Base-by-base conservation (phyloP, 2,329 filamentous ascomycete species). In the Sporothrix brunneoviolacea region DNA sequence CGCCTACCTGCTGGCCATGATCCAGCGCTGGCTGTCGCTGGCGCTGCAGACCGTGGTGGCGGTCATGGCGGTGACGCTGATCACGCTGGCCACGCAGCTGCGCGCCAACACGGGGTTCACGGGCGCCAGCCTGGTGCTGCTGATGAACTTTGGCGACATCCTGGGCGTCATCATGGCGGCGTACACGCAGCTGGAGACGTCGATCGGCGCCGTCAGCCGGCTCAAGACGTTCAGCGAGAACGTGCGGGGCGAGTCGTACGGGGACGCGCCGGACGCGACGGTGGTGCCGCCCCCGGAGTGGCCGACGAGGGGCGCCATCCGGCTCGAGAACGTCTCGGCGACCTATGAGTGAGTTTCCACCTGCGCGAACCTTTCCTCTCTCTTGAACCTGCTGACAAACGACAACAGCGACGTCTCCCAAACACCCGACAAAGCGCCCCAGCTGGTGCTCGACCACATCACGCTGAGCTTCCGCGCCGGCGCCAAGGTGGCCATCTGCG, bases 21-120 rank as follows among this genome's bases (percentile, higher is more conserved):
- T 82, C 27, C 80, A 83, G 59, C 70, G 73, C 36, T 83, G 79
- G 79, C 68, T 83, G 0, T 68, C 61, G 0, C 65, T 82, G 1
- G 69, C 72, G 0, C 63, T 83, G 2, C 68, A 76, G 43, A 54
- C 79, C 4, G 58, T 79, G 0, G 72, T 79, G 0, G 70, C 73
- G 0, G 64, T 65, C 2, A 63, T 80, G 13, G 74, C 75, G 0
- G 63, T 73, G 1, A 53, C 74, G 2, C 60, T 81, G 0, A 69
- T 80, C 2, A 61, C 70, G 1, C 61, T 81, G 0, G 70, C 75
- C 0, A 76, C 77, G 0, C 66, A 69, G 50, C 55, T 70, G 15
- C 61, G 61, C 4, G 59, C 63, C 4, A 65, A 62, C 39, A 60
- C 66, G 1, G 68, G 64, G 0, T 66, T 71, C 40, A 65, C 67